Base-by-base conservation (phyloP, 2,329 filamentous ascomycete species). In the Intubia oerlemansii region DNA sequence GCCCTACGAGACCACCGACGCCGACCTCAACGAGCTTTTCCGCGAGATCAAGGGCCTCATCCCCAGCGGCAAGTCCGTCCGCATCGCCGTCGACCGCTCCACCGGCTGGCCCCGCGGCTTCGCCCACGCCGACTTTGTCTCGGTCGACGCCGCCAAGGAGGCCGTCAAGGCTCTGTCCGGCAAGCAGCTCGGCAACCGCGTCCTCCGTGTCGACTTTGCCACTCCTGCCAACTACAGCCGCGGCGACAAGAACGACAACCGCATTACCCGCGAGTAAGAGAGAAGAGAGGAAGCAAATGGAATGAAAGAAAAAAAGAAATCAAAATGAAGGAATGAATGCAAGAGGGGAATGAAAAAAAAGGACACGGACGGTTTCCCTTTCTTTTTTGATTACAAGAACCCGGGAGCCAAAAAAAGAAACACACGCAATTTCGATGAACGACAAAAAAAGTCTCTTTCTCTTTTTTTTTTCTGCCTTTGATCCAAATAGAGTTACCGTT, bases 81-180 rank as follows among this genome's bases (percentile, higher is more conserved):
- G 82, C 35, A 73, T 91, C 32, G 76, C 81, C 29, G 75, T 88
- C 41, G 80, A 91, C 51, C 66, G 77, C 41, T 62, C 69, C 38
- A 82, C 77, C 6, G 81, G 81, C 25, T 73, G 77, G 52, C 76
- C 77, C 21, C 63, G 78, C 46, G 82, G 82, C 36, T 91, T 88
- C 46, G 77, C 74, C 13, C 81, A 91, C 46, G 75, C 73, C 27
- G 79, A 90, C 44, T 91, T 91, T 48, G 43, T 62, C 24, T 66
- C 77, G 40, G 45, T 71, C 22, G 61, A 69, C 36, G 67, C 66
- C 36, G 78, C 80, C n/a, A 42, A 52, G 31, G 54, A 53, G 36
- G 81, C 66, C 0, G 54, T 54, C 41, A 61, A 68, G 31, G 38
- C 55, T 10, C 53, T 91, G 22, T 3, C 48, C 29, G 49, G 52